phyloP scores from a whole-genome alignment of 2,329 filamentous ascomycete genomes.

The Phialophora verrucosa region DNA sequence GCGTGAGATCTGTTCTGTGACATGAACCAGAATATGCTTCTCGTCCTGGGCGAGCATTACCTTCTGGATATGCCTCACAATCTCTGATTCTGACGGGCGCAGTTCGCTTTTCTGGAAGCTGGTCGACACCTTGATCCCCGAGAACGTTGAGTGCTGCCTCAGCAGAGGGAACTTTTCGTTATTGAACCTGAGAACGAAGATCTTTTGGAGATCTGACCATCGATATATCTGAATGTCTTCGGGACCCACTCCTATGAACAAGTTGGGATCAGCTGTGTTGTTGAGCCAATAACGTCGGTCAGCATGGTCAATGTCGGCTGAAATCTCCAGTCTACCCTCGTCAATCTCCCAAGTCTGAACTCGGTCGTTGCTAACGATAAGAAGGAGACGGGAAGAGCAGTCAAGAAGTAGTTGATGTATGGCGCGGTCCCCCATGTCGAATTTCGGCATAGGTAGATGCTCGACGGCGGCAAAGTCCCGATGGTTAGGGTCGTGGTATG shows the following conservation, averaged over 20 bases:
- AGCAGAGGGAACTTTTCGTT: slow-evolving; percentile 3
- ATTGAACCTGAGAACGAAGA: slow-evolving; percentile 9
- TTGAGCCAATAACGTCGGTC: slow-evolving; percentile 13
- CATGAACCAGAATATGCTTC: slow-evolving; percentile 13
- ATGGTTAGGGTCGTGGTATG: not conserved
- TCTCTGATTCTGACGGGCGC: not conserved
- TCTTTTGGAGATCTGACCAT: slow-evolving; percentile 17
- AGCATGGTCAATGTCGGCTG: slow-evolving; percentile 4
- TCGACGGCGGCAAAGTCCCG: not conserved
- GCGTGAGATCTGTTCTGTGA: not conserved
- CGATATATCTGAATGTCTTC: slow-evolving; percentile 19
- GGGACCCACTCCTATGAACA: slow-evolving; percentile 21
- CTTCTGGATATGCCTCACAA: not conserved
- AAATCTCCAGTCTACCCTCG: not conserved
- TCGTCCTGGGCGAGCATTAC: slow-evolving; percentile 16
- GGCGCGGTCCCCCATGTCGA: slow-evolving; percentile 3
- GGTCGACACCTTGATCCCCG: not conserved
- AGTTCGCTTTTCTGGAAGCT: not conserved
- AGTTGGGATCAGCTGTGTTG: slow-evolving; percentile 12
- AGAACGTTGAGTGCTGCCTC: slow-evolving; percentile 6
- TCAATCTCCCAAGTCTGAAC: slow-evolving; percentile 22
- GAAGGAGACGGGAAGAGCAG: slow-evolving; percentile 18
- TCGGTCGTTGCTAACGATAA: slow-evolving; percentile 20
- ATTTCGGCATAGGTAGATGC: slow-evolving; percentile 12
- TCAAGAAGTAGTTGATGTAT: slow-evolving; percentile 25